A percentile compares a stretch with the other conserved stretches of the same genome.
Conservation (phyloP, 1,284 basidiomycete species). For the Singerocomus inundabilis region DNA sequence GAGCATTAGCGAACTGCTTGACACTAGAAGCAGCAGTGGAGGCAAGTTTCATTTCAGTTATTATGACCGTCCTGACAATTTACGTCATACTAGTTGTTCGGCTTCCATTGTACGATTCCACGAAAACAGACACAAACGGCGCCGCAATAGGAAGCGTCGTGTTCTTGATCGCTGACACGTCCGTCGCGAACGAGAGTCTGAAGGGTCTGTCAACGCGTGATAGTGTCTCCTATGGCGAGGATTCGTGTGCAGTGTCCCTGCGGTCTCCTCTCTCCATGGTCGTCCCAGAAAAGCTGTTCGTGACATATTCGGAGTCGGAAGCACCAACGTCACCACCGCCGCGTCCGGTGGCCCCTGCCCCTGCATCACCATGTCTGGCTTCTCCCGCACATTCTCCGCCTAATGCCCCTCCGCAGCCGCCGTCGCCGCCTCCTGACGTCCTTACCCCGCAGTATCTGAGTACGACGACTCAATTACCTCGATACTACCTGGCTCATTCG, state of each 20-base stretch:
- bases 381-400: slow-evolving; percentile 15
- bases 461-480: slow-evolving; percentile 31
- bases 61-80: slow-evolving; percentile 29
- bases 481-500: slow-evolving; percentile 15
- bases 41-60: slow-evolving; percentile 33
- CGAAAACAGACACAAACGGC: slow-evolving; percentile 28
- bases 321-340: slow-evolving; percentile 20
- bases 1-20: slow-evolving; percentile 24
- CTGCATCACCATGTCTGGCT: slow-evolving; percentile 13
- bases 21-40: slow-evolving; percentile 27
- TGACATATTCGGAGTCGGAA: slow-evolving; percentile 20
- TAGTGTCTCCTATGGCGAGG: slow-evolving; percentile 17
- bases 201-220: slow-evolving; percentile 18
- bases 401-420: slow-evolving; percentile 17
- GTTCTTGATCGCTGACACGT: slow-evolving; percentile 25
- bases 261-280: slow-evolving; percentile 20
- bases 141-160: slow-evolving; percentile 27
- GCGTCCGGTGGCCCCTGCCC: slow-evolving; percentile 19
- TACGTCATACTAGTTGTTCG: slow-evolving; percentile 30
- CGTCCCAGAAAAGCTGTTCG: slow-evolving; percentile 22
- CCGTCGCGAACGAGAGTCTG: slow-evolving; percentile 16
- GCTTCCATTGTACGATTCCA: slow-evolving; percentile 36
- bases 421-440: slow-evolving; percentile 12
- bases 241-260: slow-evolving; percentile 11
- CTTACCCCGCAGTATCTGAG: slow-evolving; percentile 28